Base-by-base conservation (phyloP, 306 rosid species). In the cucumber (Cucumis sativus) region DNA sequence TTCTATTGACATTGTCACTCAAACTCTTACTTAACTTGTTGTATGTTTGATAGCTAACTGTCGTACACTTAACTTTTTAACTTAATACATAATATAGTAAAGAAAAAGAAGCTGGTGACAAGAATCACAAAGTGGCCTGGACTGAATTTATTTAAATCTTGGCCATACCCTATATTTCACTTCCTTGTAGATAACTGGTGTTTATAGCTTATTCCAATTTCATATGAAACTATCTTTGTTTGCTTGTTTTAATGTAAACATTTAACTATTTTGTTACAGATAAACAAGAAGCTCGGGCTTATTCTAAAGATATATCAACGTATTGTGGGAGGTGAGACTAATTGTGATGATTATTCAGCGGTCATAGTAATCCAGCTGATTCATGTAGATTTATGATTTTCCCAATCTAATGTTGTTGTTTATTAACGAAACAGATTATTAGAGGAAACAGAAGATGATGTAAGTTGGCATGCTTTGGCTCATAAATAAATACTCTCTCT, bases 381-480 rank as follows among this genome's bases (percentile, higher is more conserved):
- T 49, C 30, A 52, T 54, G 17, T 52, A 57, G 54, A 59, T 68
- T 59, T 62, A 33, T 59, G 65, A 55, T 39, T 79, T 61, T 75
- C 58, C 62, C 14, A 75, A 62, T 40, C 88, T 90, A 85, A 88
- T 83, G 76, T 76, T 39, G 79, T 63, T 80, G 77, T 84, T 82
- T 78, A 64, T 75, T 30, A 51, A 7, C 79, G 85, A 75, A 25
- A 79, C 91, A 92, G 96, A 80, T 92, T 96, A 79, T 92, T 92
- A 58, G 99, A 95, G 88, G 92, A 88, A 76, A 91, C 97, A 35
- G 97, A 96, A 84, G 98, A 96, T 76, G 93, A 92, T 88, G 97
- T 92, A 83, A 84, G 60, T 47, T 86, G 79, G 47, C 40, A 43
- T 83, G 51, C 73, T 80, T 79, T 75, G 23, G 39, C 73, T 57